Evolutionary conservation across 2,329 filamentous ascomycete genomes (phyloP), one percentile per base, ranked within the genome.

Genomic region (Fusarium floridanum): DNA sequence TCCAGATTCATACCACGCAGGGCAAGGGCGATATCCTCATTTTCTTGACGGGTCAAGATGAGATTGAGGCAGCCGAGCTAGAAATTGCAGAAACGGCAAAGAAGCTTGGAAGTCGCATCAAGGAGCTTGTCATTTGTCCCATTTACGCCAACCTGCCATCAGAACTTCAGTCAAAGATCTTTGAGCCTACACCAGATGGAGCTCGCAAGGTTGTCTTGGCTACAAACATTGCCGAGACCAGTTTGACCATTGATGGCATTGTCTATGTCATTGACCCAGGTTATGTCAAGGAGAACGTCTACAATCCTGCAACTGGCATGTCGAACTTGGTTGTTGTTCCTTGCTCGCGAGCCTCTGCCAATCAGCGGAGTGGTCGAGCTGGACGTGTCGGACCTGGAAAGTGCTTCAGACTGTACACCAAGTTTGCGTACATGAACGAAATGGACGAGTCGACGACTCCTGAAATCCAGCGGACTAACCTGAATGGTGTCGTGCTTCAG

Each of bases 161-260:
- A 0, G 95, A 98, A 68, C 85, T 97, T 2, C 97, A 99, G 81
- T 91, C 93, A 57, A 96, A 96, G 81, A 98, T 98, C 75, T 99
- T 99, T 79, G 95, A 98, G 78, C 95, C 95, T 0, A 97, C 96
- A 0, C 96, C 97, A 0, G 90, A 93, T 0, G 92, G 92, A 20
- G 92, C 94, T 0, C 90, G 97, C 32, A 99, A 98, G 81, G 95
- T 98, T 0, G 95, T 99, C 0, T 85, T 98, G 41, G 95, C 96
- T 0, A 98, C 97, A 3, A 99, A 99, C 80, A 98, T 99, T 82
- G 97, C 97, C 3, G 97, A 99, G 82, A 99, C 97, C 0, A 95
- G 92, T 86, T 85, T 99, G 79, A 99, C 97, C 0, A 98, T 99
- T 67, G 95, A 98, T 81, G 96, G 95, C 17, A 97, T 98, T 69